phyloP scores from a whole-genome alignment of 331 rosid genomes.

The Saraca asoca region DNA sequence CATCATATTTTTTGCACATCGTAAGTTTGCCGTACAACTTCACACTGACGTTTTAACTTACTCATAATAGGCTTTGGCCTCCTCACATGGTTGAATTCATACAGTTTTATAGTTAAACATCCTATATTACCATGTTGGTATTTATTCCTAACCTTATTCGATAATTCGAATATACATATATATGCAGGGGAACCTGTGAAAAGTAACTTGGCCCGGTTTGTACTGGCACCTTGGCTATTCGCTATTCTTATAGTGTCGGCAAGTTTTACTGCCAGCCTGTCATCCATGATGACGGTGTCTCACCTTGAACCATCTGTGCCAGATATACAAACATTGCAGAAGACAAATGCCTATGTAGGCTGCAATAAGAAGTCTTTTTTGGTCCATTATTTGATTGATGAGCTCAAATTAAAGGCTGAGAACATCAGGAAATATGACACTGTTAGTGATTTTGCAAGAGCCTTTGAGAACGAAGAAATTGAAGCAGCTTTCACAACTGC shows the following conservation, averaged over 20 bases:
- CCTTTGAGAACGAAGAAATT: slow-evolving; percentile 45
- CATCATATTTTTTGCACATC: slow-evolving; percentile 41
- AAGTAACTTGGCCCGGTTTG: slow-evolving; percentile 45
- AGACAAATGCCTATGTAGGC: slow-evolving; percentile 37
- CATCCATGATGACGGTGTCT: slow-evolving; percentile 56
- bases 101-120: too few species aligned
- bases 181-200: slow-evolving; percentile 47
- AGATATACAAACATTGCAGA: slow-evolving; percentile 36
- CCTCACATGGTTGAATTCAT: too few species aligned
- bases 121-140: too few species aligned
- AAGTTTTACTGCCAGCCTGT: slow-evolving; percentile 54
- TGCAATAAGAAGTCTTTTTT: slow-evolving; percentile 51
- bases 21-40: slow-evolving; percentile 37
- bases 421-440: slow-evolving; percentile 39
- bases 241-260: slow-evolving; percentile 43
- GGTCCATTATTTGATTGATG: slow-evolving; percentile 35
- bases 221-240: slow-evolving; percentile 58
- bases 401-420: slow-evolving; percentile 36
- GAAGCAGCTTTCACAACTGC: slow-evolving; percentile 50
- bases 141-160: too few species aligned
- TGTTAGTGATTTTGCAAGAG: slow-evolving; percentile 45
- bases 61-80: too few species aligned
- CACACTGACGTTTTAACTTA: neutral
- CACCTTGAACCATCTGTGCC: slow-evolving; percentile 45
- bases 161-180: neutral